Evolutionary conservation across 805 yeast genomes (phyloP), one percentile per base, ranked within the genome.

Genomic region (Barnettozyma sp.): DNA sequence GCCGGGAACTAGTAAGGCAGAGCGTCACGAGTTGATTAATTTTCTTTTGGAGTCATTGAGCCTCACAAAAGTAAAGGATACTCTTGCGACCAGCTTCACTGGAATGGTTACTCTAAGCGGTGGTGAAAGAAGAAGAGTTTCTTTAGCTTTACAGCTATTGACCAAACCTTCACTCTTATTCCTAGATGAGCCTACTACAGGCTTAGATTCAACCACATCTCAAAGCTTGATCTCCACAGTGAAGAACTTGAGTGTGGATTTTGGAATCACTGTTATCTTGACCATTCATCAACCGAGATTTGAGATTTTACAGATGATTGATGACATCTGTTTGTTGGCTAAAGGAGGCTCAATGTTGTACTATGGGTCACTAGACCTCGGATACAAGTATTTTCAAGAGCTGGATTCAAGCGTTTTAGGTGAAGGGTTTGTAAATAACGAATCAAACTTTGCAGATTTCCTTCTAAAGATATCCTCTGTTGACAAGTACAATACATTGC

Each of bases 151-250:
- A 13, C 94, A 85, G 54, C 60, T 85, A 51, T 63, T 85, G 32
- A 72, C 82, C 6, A 81, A 77, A 44, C 95, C 95, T 0, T 74
- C 87, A 0, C 62, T 85, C 2, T 57, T 86, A 41, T 84, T 84
- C 48, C 58, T 85, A 28, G 95, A 85, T 55, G 95, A 85, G 48
- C 94, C 95, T 6, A 85, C 95, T 1, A 84, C 95, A 0, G 94
- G 95, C 1, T 59, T 85, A 22, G 95, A 85, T 56, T 78, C 94
- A 5, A 76, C 75, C 42, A 77, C 87, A 10, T 88, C 95, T 0
- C 71, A 67, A 44, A 60, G 76, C 38, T 62, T 85, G 23, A 70
- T 85, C 12, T 62, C 68, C 30, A 73, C 84, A 0, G 65, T 86
- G 36, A 71, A 75, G 44, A 66, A 71, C 38, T 61, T 80, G 23